Evolutionary conservation across 768 basidiomycete genomes (phyloP), one percentile per base, ranked within the genome.

Genomic region (Peribolospora baueri): DNA sequence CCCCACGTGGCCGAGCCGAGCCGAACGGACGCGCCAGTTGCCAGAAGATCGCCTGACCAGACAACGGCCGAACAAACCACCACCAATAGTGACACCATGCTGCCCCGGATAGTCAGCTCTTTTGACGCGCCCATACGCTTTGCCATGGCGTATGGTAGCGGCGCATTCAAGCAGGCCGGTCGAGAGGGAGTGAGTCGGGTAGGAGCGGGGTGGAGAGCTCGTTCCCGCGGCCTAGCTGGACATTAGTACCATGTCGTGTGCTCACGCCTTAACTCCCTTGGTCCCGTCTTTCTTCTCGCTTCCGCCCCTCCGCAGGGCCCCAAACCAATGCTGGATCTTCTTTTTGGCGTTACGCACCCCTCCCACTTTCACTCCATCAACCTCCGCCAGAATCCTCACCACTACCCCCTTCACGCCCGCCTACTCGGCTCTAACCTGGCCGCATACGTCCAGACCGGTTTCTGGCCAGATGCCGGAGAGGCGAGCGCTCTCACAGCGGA

Each of bases 121-220:
- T 91, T 95, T 63, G 75, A 85, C 46, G 84, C 85, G 0, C 90
- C 90, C 7, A 83, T 95, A 51, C 80, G 90, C 25, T 97, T 91
- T 71, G 93, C 90, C 0, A 88, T 95, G 64, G 93, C 93, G 0
- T 98, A 97, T 65, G 93, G 93, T 9, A 86, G 82, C 3, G 93
- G 91, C 0, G 88, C 97, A 2, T 93, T 93, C 61, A 78, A 84
- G 63, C 93, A 98, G 68, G 79, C 80, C 54, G 84, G 90, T 13
- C 38, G 5, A 46, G 61, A 50, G 55, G 57, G 36, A 53, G 57
- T 13, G 56, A 57, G 59, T 62, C 57, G 58, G 65, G 42, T 58
- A 67, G 57, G 61, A 60, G 50, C 25, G 25, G 25, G 25, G 25
- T 25, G 36, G 56, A 36, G 63, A 47, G 43, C 46, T 57, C 57